A percentile compares a stretch with the other conserved stretches of the same genome.
These are phyloP conservation scores for Solanum corneliomulleri DNA, from an alignment of 257 asterid genomes.

Conservation along the genomic window DNA sequence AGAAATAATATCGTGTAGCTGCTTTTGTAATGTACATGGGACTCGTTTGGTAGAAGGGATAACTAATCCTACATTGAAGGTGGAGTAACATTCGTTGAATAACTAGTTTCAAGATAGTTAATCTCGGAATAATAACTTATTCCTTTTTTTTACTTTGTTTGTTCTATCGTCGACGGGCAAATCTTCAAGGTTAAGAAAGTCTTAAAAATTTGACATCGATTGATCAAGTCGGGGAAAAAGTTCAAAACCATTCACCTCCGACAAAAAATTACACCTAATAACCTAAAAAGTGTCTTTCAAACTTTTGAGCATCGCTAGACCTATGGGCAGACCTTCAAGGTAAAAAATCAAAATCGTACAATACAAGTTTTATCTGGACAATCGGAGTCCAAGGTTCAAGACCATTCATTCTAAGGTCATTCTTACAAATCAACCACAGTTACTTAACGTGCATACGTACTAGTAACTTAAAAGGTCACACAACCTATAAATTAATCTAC, in stretches of 20 bases:
- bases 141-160: background rate
- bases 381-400: background rate
- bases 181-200: background rate
- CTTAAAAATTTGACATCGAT: background rate
- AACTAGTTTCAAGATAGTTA: background rate
- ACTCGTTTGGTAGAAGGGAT: background rate
- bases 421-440: background rate
- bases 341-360: no score
- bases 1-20: background rate
- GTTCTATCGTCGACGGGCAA: background rate
- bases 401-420: background rate
- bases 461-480: background rate
- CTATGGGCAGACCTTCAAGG: background rate
- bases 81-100: background rate
- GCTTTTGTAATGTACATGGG: background rate
- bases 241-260: background rate
- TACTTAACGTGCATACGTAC: background rate
- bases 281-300: background rate
- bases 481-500: background rate
- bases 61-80: background rate
- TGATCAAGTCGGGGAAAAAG: background rate
- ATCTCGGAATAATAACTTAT: background rate
- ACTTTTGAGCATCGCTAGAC: background rate
- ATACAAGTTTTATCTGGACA: background rate
- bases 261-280: background rate